phyloP scores from a whole-genome alignment of 495 filamentous ascomycete species.

The Trichoderma reesei region DNA sequence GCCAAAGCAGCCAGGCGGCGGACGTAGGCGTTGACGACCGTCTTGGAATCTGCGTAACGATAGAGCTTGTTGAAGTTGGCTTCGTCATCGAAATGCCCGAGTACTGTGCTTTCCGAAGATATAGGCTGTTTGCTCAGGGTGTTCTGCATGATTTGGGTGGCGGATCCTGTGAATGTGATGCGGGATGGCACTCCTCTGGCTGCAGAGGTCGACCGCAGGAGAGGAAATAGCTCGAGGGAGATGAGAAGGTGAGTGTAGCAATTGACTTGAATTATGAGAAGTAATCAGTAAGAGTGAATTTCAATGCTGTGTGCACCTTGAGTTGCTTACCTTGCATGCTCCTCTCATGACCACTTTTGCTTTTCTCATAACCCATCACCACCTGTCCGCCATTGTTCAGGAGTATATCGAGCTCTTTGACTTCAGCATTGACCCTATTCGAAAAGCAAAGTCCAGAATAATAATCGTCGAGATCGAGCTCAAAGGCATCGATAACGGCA shows the following conservation, averaged over 20 bases:
- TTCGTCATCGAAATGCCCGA: slow-evolving; percentile 1
- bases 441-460: slow-evolving; percentile 21
- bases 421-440: slow-evolving; percentile 15
- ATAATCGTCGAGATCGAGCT: slow-evolving; percentile 35
- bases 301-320: not conserved
- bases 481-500: slow-evolving; percentile 42
- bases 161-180: not conserved
- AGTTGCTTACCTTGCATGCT: not conserved
- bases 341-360: not conserved
- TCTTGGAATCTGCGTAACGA: slow-evolving; percentile 9
- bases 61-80: slow-evolving; percentile 9
- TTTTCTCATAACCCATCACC: not conserved
- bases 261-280: not conserved
- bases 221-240: not conserved
- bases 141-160: slow-evolving; percentile 22
- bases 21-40: slow-evolving; percentile 11
- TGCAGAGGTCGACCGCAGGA: not conserved
- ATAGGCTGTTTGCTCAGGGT: slow-evolving; percentile 12
- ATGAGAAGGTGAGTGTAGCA: not conserved
- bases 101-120: not conserved
- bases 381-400: slow-evolving; percentile 29
- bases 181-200: not conserved
- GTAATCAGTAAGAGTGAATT: not conserved
- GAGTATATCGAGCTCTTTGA: slow-evolving; percentile 32
- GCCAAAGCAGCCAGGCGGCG: slow-evolving; percentile 11